Conservation (phyloP, 768 basidiomycete genomes). For the Naematelia aurantialba region DNA sequence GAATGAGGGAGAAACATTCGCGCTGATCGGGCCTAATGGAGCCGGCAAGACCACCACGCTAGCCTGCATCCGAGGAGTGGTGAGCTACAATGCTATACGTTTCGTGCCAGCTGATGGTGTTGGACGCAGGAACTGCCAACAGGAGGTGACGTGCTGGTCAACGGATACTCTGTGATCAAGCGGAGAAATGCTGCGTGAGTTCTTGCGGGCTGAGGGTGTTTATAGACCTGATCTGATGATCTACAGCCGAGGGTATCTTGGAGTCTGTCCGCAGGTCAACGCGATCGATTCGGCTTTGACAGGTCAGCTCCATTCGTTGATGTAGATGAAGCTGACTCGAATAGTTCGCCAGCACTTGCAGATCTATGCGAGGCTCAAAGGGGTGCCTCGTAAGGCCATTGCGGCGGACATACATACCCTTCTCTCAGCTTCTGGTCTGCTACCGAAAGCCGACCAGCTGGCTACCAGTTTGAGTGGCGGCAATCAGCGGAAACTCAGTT, state of each 20-base stretch:
- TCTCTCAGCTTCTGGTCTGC: conserved; percentile 60
- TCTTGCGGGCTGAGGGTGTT: background rate
- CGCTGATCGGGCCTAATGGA: conserved; percentile 74
- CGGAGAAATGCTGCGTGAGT: conserved; percentile 61
- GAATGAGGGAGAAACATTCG: conserved; percentile 62
- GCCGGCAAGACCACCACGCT: conserved; percentile 80
- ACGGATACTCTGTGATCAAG: conserved; percentile 63
- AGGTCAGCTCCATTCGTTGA: conserved; percentile 36
- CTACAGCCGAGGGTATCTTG: conserved; percentile 56
- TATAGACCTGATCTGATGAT: background rate
- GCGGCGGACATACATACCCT: conserved; percentile 59
- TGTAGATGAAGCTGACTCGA: background rate
- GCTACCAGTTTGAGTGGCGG: conserved; percentile 74
- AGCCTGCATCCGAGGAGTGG: conserved; percentile 60
- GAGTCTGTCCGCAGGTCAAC: conserved; percentile 80
- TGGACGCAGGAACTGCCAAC: conserved; percentile 61
- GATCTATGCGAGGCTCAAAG: conserved; percentile 70
- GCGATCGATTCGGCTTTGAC: conserved; percentile 75
- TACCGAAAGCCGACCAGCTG: conserved; percentile 63
- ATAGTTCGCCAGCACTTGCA: conserved; percentile 64
- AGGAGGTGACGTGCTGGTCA: conserved; percentile 65
- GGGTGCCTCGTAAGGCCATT: conserved; percentile 59
- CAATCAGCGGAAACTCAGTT: conserved; percentile 69
- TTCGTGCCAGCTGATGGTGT: background rate
- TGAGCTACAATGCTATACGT: conserved; percentile 9